phyloP scores from a whole-genome alignment of 371 early-diverging fungal species.

The Mortierella sp. region DNA sequence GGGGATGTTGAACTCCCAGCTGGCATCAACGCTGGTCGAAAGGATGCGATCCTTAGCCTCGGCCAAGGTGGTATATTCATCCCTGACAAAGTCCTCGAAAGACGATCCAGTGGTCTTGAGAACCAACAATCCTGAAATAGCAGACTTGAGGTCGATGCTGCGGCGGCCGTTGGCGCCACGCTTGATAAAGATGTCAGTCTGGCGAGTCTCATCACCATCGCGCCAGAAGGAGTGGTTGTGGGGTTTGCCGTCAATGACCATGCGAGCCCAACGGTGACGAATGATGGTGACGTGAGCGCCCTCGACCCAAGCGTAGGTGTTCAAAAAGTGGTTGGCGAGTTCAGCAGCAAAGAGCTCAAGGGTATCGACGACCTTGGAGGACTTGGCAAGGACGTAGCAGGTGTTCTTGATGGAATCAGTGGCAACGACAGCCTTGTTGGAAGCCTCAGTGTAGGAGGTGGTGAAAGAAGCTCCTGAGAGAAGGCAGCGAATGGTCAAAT shows the following conservation, averaged over 20 bases:
- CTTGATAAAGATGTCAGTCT: slow-evolving; percentile 68
- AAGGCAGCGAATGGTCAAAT: slow-evolving; percentile 81
- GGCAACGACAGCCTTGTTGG: slow-evolving; percentile 77
- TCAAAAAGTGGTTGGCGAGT: slow-evolving; percentile 77
- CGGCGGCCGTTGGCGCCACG: slow-evolving; percentile 62
- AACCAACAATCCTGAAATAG: slow-evolving; percentile 73
- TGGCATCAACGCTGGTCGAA: slow-evolving; percentile 81
- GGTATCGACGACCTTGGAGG: slow-evolving; percentile 74
- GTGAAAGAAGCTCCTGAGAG: slow-evolving; percentile 80
- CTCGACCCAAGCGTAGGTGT: slow-evolving; percentile 77
- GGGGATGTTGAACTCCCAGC: slow-evolving; percentile 71
- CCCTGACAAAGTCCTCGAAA: slow-evolving; percentile 82
- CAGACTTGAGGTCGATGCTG: slow-evolving; percentile 68
- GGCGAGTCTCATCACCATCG: slow-evolving; percentile 81
- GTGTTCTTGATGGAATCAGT: slow-evolving; percentile 91
- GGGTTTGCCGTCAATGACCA: slow-evolving; percentile 73
- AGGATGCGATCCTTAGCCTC: slow-evolving; percentile 86
- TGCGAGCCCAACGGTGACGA: slow-evolving; percentile 84
- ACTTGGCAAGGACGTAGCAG: slow-evolving; percentile 82
- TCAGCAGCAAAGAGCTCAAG: slow-evolving; percentile 83
- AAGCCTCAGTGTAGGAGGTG: slow-evolving; percentile 84
- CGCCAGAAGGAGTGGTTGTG: slow-evolving; percentile 87
- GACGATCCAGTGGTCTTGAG: slow-evolving; percentile 88
- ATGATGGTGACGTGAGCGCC: slow-evolving; percentile 79
- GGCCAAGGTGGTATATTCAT: slow-evolving; percentile 82